Conservation (phyloP, 805 yeast species). For the Candida silvicultrix region DNA sequence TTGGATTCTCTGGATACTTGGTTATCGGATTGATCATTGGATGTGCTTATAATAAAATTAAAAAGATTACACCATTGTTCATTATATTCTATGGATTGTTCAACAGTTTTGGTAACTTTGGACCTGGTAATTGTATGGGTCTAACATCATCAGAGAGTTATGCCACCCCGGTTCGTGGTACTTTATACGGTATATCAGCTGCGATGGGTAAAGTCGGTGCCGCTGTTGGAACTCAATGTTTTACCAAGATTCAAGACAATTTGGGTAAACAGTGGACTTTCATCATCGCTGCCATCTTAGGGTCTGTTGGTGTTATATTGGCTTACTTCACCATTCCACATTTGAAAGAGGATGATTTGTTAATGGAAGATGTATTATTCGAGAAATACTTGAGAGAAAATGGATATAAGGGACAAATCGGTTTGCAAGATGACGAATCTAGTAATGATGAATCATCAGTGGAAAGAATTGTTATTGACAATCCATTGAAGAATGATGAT, state of each 20-base stretch:
- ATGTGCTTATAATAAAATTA: constrained; percentile 49
- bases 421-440: constrained; percentile 18
- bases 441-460: constrained; percentile 1
- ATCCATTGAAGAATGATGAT: not conserved
- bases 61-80: constrained; percentile 54
- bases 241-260: constrained; percentile 58
- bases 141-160: constrained; percentile 58
- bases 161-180: constrained; percentile 75
- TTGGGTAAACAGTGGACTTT: constrained; percentile 72
- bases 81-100: constrained; percentile 69
- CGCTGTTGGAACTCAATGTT: constrained; percentile 71
- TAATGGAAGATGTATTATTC: constrained; percentile 57
- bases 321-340: constrained; percentile 64
- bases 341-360: constrained; percentile 60
- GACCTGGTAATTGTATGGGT: constrained; percentile 77
- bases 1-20: constrained; percentile 67
- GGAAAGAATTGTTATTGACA: constrained; percentile 1
- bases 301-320: constrained; percentile 54
- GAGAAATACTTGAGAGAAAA: constrained; percentile 49
- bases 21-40: constrained; percentile 70
- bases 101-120: constrained; percentile 65
- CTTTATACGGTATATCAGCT: constrained; percentile 68
- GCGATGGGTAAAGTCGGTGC: constrained; percentile 84
- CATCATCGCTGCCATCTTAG: constrained; percentile 71
- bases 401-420: constrained; percentile 50